Conservation (phyloP, 441 rosid species). For the Metrosideros polymorpha region DNA sequence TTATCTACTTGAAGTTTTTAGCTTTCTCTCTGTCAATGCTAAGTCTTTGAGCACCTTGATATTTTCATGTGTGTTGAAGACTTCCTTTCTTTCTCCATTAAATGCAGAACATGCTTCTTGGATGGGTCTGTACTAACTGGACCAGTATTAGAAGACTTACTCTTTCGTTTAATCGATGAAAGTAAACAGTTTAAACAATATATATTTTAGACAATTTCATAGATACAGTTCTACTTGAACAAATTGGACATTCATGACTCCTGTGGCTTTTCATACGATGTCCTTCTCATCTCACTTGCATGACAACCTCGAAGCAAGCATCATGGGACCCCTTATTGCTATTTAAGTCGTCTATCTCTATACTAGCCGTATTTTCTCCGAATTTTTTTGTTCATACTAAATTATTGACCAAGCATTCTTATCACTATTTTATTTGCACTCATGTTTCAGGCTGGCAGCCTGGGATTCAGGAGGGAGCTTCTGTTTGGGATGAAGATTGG, state of each 20-base stretch:
- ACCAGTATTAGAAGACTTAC: background rate
- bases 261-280: background rate
- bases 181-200: background rate
- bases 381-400: background rate
- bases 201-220: background rate
- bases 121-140: background rate
- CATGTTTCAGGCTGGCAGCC: conserved; percentile 87
- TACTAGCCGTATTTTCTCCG: background rate
- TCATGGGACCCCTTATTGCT: background rate
- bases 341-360: background rate
- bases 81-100: background rate
- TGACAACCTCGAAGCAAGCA: background rate
- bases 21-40: background rate
- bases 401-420: background rate
- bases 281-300: background rate
- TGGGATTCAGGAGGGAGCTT: conserved; percentile 85
- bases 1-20: background rate
- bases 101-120: background rate
- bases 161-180: background rate
- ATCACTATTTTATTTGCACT: conserved; percentile 15
- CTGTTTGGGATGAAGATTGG: conserved; percentile 98
- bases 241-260: background rate
- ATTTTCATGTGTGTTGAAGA: background rate
- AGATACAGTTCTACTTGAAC: background rate
- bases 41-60: background rate